Evolutionary conservation across 495 filamentous ascomycete species (phyloP), one percentile per base, ranked within the genome.

Genomic region (Penicillium roqueforti): DNA sequence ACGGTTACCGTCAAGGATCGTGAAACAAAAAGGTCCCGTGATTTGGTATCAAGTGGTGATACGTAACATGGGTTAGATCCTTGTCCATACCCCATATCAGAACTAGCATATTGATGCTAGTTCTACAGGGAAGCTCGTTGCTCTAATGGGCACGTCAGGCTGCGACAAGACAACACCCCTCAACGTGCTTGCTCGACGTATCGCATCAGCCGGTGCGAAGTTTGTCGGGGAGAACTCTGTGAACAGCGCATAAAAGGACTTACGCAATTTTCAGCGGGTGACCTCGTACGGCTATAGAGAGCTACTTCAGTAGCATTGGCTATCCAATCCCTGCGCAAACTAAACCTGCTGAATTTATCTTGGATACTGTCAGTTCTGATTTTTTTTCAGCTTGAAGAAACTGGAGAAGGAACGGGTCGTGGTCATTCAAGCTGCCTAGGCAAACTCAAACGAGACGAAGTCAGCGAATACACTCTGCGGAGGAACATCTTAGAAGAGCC

Each of bases 81-180:
- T 10, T 3, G 16, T 20, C 11, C 44, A 22, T 34, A 22, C 38
- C 28, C 22, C 31, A 43, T 39, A 47, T 32, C 1, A 41, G 20
- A n/a, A 11, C 11, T n/a, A 19, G 47, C 14, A n/a, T 37, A 51
- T 58, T 51, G 34, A 57, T 26, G 39, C 5, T 7, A n/a, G 14
- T 14, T 52, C 14, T 37, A 22, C 57, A 83, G 88, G 88, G 34
- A 84, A 91, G 58, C 68, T 92, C 40, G 73, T 87, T 51, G 88
- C 88, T 19, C 58, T 91, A 10, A 90, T 91, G 85, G 88, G 88
- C 37, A 86, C 86, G 0, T 86, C 82, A 22, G 86, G 87, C 42
- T 84, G 77, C 54, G 88, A 88, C 43, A 92, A 92, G 61, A 90
- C 88, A 1, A 91, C 87, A 0, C 77, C 92, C 5, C 77, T 92